Percentiles rank a stretch among this genome's conserved stretches.
phyloP scores from a whole-genome alignment of 257 asterid genomes.

The Marsdenia floribunda region DNA sequence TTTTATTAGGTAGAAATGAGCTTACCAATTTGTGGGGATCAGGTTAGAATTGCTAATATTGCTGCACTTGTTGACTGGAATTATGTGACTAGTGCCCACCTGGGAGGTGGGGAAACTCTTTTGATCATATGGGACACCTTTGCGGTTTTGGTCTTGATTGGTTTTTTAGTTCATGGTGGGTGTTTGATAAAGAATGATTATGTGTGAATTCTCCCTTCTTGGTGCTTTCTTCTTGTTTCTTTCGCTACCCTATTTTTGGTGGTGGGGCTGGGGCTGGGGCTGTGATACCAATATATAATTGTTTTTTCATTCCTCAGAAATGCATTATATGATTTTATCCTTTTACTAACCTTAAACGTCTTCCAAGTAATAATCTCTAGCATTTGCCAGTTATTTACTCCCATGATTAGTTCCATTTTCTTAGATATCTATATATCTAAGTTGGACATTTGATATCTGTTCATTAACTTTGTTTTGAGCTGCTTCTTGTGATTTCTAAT shows the following conservation, averaged over 20 bases:
- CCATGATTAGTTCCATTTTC: too few relatives aligned
- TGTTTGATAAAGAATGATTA: not conserved
- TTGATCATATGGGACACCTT: not conserved
- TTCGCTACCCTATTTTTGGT: not conserved
- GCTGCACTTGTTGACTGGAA: not conserved
- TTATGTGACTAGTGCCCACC: not conserved
- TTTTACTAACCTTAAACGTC: not conserved
- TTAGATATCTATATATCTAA: not conserved
- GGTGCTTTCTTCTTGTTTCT: not conserved
- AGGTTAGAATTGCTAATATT: not conserved
- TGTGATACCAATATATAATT: not conserved
- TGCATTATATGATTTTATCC: not conserved
- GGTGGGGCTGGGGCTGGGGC: not conserved
- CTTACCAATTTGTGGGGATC: not conserved
- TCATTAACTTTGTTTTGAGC: not conserved
- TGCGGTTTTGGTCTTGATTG: not conserved
- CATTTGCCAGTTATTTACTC: too few relatives aligned
- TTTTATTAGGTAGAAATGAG: not conserved
- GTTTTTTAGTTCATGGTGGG: not conserved
- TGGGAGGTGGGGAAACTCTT: too few relatives aligned
- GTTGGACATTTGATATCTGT: not conserved
- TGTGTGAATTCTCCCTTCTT: not conserved
- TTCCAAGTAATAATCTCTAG: not conserved
- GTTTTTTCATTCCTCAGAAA: not conserved
- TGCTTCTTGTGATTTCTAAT: not conserved